These are phyloP conservation scores for Eucalyptus polybractea DNA, from an alignment of 345 rosid species.

Conservation along the genomic window DNA sequence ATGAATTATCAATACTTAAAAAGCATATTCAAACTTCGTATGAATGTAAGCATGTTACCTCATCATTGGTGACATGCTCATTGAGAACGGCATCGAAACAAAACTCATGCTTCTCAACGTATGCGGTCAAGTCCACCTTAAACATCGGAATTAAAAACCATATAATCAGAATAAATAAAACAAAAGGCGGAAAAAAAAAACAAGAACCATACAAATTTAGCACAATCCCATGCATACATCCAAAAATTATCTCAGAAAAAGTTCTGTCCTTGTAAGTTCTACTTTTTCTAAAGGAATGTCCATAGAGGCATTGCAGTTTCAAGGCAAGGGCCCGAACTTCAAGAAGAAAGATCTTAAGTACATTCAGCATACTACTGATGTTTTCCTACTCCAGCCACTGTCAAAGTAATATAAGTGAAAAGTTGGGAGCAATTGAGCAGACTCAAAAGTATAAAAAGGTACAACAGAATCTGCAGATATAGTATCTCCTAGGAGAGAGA, in stretches of 20 bases:
- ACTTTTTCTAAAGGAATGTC: not conserved
- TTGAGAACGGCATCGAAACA: slow-evolving; percentile 97
- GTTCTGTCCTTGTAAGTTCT: not conserved
- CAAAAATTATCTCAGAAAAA: not conserved
- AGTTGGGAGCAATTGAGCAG: not conserved
- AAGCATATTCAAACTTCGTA: not conserved
- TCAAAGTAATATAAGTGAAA: not conserved
- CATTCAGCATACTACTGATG: not conserved
- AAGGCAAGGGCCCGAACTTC: not conserved
- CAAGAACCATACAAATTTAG: not conserved
- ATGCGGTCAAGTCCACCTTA: slow-evolving; percentile 99
- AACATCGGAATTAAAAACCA: not conserved
- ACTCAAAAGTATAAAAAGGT: not conserved
- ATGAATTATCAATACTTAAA: not conserved
- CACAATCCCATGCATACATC: not conserved
- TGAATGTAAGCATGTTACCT: slow-evolving; percentile 31
- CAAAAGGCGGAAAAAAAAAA: not conserved
- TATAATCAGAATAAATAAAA: not conserved
- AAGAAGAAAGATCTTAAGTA: not conserved
- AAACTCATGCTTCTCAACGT: slow-evolving; percentile 94
- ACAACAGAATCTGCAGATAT: not conserved
- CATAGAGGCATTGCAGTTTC: not conserved
- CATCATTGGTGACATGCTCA: slow-evolving; percentile 74
- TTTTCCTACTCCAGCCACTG: not conserved
- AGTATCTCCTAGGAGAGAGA: not conserved